phyloP scores from a whole-genome alignment of 768 basidiomycete genomes.

The Termitomyces sp. region DNA sequence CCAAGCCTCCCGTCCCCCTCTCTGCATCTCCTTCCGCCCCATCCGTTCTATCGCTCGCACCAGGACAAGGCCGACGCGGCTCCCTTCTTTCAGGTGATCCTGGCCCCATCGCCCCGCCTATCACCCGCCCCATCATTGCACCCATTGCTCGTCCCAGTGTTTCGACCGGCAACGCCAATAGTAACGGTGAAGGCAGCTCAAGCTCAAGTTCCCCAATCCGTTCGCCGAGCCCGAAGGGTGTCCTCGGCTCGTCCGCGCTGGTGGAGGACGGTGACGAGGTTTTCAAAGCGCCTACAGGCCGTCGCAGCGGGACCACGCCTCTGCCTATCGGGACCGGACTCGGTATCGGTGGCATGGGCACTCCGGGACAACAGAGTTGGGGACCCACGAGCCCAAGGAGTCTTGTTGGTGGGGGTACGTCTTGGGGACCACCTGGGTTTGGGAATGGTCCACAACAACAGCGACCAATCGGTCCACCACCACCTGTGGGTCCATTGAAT shows the following conservation, averaged over 20 bases:
- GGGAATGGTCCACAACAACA: constrained; percentile 22
- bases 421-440: constrained; percentile 34
- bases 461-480: constrained; percentile 26
- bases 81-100: constrained; percentile 42
- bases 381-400: constrained; percentile 45
- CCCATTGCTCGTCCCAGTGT: constrained; percentile 64
- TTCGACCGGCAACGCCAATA: constrained; percentile 26
- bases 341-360: constrained; percentile 17
- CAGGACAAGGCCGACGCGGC: constrained; percentile 45
- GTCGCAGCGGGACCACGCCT: constrained; percentile 37
- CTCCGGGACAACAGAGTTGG: constrained; percentile 38
- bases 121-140: constrained; percentile 28
- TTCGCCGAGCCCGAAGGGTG: constrained; percentile 57
- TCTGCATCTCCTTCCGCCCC: constrained; percentile 31
- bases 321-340: constrained; percentile 22
- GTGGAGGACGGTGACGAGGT: constrained; percentile 82
- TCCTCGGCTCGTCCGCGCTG: constrained; percentile 74
- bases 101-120: constrained; percentile 61
- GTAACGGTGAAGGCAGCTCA: constrained; percentile 49
- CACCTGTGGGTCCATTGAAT: constrained; percentile 21
- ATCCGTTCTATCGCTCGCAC: constrained; percentile 36
- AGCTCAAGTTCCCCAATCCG: constrained; percentile 58
- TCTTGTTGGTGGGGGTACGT: constrained; percentile 28
- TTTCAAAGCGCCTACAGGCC: constrained; percentile 42
- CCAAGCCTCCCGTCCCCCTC: constrained; percentile 31